These are phyloP conservation scores for Boletellus sp. DNA, from an alignment of 1,284 basidiomycete species.

Conservation along the genomic window DNA sequence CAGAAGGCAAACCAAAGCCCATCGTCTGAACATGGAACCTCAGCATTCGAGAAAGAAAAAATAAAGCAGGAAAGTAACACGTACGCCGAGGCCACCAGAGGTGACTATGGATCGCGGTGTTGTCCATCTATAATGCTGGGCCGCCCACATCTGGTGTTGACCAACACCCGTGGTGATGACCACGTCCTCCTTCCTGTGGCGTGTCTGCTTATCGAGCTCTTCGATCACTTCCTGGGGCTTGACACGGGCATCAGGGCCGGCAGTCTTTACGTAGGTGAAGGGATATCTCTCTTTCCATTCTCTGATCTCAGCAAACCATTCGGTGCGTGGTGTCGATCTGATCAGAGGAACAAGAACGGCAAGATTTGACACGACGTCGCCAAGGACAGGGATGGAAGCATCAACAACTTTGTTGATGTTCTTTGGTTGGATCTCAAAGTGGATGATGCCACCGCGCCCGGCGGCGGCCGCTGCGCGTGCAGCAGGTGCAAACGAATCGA, in stretches of 20 bases:
- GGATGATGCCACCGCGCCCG: slow-evolving; percentile 94
- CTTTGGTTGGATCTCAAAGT: slow-evolving; percentile 98
- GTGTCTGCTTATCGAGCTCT: slow-evolving; percentile 79
- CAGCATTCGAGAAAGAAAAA: neutral
- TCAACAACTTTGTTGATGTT: slow-evolving; percentile 99
- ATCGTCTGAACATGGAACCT: slow-evolving; percentile 63
- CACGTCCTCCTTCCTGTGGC: slow-evolving; percentile 81
- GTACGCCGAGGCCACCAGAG: slow-evolving; percentile 91
- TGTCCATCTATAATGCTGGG: slow-evolving; percentile 91
- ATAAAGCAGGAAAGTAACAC: slow-evolving; percentile 31
- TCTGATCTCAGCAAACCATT: slow-evolving; percentile 84
- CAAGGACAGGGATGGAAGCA: slow-evolving; percentile 89
- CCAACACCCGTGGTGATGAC: slow-evolving; percentile 94
- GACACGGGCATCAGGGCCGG: slow-evolving; percentile 60
- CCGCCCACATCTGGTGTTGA: slow-evolving; percentile 99
- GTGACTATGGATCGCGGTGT: slow-evolving; percentile 88
- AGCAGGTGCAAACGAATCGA: slow-evolving; percentile 88
- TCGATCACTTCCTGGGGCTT: slow-evolving; percentile 98
- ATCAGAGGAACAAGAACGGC: slow-evolving; percentile 81
- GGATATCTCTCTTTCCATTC: slow-evolving; percentile 88
- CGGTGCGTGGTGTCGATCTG: slow-evolving; percentile 55
- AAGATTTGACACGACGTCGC: slow-evolving; percentile 88
- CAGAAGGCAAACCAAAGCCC: slow-evolving; percentile 94
- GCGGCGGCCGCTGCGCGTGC: slow-evolving; percentile 83
- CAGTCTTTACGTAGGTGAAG: slow-evolving; percentile 80